Evolutionary conservation across 345 rosid genomes (phyloP), one percentile per base, ranked within the genome.

Genomic region (Physaria fendleri): DNA sequence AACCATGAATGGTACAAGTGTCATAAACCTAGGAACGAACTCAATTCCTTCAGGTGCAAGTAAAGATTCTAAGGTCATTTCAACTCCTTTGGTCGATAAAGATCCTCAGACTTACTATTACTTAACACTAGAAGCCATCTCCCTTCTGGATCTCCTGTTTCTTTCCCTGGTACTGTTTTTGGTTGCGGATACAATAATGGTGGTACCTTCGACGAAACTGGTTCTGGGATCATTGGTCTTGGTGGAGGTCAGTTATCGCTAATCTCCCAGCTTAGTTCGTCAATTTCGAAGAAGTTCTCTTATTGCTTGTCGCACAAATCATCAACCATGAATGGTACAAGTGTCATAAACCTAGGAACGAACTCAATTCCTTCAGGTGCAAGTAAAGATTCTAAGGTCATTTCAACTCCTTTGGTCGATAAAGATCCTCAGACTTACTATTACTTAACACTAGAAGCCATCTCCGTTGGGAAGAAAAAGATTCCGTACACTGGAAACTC

Each of bases 161-260:
- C 63, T 18, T 12, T 83, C 2, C 78, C 75, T 0, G 70, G 61
- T 0, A 66, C 73, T 0, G 35, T 76, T 3, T 58, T 83, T 5
- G 94, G 88, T 2, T 88, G 88, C 37, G 86, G 90, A 2, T 73
- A 66, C 39, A 25, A 72, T 48, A 81, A 76, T 25, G 79, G 33
- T 0, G 83, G 82, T 12, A 62, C 78, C 5, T 79, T 85, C 41
- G 35, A 40, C 8, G 53, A 35, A 10, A 52, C 71, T 12, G 76
- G 77, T 4, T 73, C 85, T 0, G 91, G 96, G 0, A 65, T 88
- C 25, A 37, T 82, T 1, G 89, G 91, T 21, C 83, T 84, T 2
- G 95, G 89, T 5, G 80, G 79, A 0, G 89, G 96, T 0, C 9
- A 28, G 0, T 17, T 68, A 42, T 82, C 96, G 0, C 73, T 85